phyloP scores from a whole-genome alignment of 2,329 filamentous ascomycete species.

The Microdochium bolleyi region DNA sequence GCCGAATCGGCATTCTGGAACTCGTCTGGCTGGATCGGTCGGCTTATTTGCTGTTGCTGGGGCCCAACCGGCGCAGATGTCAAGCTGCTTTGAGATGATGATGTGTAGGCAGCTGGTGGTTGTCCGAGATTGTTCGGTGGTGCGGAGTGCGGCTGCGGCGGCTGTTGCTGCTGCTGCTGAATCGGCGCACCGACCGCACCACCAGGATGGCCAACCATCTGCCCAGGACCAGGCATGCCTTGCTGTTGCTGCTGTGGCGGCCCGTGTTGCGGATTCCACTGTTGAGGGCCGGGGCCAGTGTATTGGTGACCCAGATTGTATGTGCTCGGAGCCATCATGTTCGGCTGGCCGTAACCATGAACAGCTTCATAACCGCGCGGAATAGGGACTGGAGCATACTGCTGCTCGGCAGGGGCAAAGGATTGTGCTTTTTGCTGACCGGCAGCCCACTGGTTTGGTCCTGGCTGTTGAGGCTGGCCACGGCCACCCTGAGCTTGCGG shows the following conservation, averaged over 20 bases:
- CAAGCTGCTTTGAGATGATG: background rate
- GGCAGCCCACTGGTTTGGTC: constrained; percentile 3
- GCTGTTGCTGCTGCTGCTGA: background rate
- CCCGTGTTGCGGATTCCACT: background rate
- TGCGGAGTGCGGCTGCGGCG: no score
- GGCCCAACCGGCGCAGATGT: background rate
- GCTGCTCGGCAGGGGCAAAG: constrained; percentile 8
- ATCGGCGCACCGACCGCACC: background rate
- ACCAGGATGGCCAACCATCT: background rate
- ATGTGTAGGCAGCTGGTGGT: background rate
- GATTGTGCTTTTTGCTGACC: background rate
- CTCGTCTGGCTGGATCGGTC: background rate
- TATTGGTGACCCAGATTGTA: constrained; percentile 15
- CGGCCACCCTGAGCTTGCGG: background rate
- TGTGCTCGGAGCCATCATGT: constrained; percentile 15
- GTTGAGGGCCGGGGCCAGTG: constrained; percentile 3
- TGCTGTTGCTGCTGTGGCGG: constrained; percentile 10
- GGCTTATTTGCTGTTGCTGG: background rate
- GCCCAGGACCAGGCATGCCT: constrained; percentile 1
- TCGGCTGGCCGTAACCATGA: constrained; percentile 18
- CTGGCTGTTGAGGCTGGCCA: constrained; percentile 3
- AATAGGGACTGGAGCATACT: constrained; percentile 22
- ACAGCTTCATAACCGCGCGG: constrained; percentile 22
- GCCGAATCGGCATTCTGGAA: background rate
- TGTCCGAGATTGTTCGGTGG: no score